Conservation (phyloP, 2,329 filamentous ascomycete species). For the Clonostachys sp. region DNA sequence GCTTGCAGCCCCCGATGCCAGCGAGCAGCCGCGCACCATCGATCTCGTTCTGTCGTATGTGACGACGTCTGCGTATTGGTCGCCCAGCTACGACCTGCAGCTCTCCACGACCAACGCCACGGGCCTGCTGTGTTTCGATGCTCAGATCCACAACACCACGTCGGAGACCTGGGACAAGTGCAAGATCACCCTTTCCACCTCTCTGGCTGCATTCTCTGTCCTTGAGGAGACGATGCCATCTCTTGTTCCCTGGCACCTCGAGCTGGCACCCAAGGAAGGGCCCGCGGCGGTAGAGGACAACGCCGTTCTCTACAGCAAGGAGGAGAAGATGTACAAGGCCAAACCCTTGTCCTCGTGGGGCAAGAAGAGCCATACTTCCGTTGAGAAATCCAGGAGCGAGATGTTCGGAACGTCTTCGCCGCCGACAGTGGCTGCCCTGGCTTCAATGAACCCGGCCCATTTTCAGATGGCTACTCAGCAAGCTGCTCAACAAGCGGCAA, state of each 20-base stretch:
- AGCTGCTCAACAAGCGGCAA: slow-evolving; percentile 63
- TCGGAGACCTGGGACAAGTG: slow-evolving; percentile 60
- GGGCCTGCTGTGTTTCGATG: slow-evolving; percentile 55
- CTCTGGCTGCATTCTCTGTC: slow-evolving; percentile 52
- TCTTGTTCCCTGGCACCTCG: slow-evolving; percentile 53
- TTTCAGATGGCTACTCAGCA: no score
- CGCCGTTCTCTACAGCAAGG: slow-evolving; percentile 24
- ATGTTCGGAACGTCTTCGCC: not conserved
- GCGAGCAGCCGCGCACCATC: slow-evolving; percentile 15
- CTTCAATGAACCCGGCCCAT: no score
- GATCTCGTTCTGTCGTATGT: slow-evolving; percentile 55
- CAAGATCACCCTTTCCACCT: slow-evolving; percentile 58
- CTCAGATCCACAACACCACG: slow-evolving; percentile 56
- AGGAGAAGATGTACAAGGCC: slow-evolving; percentile 29
- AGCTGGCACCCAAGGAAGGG: slow-evolving; percentile 30
- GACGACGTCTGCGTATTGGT: slow-evolving; percentile 53
- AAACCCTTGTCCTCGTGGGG: not conserved
- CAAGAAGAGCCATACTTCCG: not conserved
- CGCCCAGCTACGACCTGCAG: slow-evolving; percentile 56
- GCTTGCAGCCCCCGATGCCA: slow-evolving; percentile 17
- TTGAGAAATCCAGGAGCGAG: not conserved
- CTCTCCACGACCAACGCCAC: slow-evolving; percentile 51
- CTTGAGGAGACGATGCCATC: slow-evolving; percentile 50
- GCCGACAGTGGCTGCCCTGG: not conserved
- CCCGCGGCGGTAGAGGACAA: slow-evolving; percentile 23